Evolutionary conservation across 805 yeast genomes (phyloP), one percentile per base, ranked within the genome.

Genomic region (Suhomyces sp.): DNA sequence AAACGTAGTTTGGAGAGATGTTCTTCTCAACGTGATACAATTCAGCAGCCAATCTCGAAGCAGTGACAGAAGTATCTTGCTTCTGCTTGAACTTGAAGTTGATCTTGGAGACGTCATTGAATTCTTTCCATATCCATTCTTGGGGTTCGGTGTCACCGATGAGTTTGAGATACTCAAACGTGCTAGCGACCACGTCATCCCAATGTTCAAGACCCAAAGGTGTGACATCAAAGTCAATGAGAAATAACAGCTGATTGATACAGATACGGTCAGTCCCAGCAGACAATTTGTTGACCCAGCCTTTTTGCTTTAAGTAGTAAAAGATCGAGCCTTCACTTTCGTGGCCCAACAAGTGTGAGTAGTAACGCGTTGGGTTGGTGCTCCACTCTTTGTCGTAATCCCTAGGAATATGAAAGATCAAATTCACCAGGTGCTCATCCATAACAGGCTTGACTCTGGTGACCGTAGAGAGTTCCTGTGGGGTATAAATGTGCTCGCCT

Each of bases 301-400:
- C 88, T 52, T 63, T 64, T 33, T 72, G 66, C 70, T 90, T 93
- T 58, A 93, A 79, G 57, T 77, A 79, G 52, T 85, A 81, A 35
- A 90, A 75, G 17, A 93, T 67, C 1, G 97, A 90, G 1, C 98
- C 98, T 47, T 85, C 78, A 47, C 94, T 88, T 72, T 93, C 99
- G 68, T 93, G 98, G 41, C 98, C 98, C 47, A 93, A 72, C 50
- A 94, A 74, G 67, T 94, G 97, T 19, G 92, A 82, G 58, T 74
- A 80, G 68, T 90, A 88, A 52, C 79, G 82, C 6, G 82, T 78
- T 0, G 97, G 96, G 59, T 83, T 83, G 23, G 80, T 78, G 50
- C 80, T 79, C 88, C 92, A 88, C 22, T 67, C 56, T 48, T 72
- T 67, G 24, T 79, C 80, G 49, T 81, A 80, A 58, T 86, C 85